These are phyloP conservation scores for Tubosaeta brunneosetosa DNA, from an alignment of 768 basidiomycete species.

Conservation along the genomic window DNA sequence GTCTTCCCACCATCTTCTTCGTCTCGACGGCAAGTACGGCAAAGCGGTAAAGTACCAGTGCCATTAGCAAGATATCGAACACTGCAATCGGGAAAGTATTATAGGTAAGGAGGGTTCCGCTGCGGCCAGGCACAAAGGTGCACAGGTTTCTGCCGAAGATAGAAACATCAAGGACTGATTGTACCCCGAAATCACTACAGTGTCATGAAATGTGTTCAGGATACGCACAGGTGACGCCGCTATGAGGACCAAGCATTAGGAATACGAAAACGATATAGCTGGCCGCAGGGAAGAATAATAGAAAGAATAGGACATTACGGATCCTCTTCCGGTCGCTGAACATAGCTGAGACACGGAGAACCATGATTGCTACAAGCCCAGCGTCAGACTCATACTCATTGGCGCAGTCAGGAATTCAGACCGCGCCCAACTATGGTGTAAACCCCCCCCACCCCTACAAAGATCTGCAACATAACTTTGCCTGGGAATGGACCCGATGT, in stretches of 20 bases:
- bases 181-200: neutral
- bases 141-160: neutral
- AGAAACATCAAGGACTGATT: neutral
- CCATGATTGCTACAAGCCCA: slow-evolving; percentile 7
- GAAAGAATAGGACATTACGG: neutral
- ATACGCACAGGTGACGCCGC: neutral
- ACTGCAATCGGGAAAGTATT: no score
- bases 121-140: neutral
- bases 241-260: slow-evolving; percentile 1
- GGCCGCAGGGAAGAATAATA: slow-evolving; percentile 1
- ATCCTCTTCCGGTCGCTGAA: slow-evolving; percentile 1
- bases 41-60: slow-evolving; percentile 8
- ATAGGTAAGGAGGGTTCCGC: no score
- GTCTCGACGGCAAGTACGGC: neutral
- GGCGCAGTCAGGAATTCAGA: neutral
- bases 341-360: slow-evolving; percentile 14
- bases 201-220: no score
- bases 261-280: neutral
- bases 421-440: neutral
- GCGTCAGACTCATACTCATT: neutral
- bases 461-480: neutral
- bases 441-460: neutral
- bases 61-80: slow-evolving; percentile 8
- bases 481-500: neutral
- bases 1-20: neutral